Percentiles rank a stretch among this genome's conserved stretches.
Conservation (phyloP, 768 basidiomycete genomes). For the Mycena venus region DNA sequence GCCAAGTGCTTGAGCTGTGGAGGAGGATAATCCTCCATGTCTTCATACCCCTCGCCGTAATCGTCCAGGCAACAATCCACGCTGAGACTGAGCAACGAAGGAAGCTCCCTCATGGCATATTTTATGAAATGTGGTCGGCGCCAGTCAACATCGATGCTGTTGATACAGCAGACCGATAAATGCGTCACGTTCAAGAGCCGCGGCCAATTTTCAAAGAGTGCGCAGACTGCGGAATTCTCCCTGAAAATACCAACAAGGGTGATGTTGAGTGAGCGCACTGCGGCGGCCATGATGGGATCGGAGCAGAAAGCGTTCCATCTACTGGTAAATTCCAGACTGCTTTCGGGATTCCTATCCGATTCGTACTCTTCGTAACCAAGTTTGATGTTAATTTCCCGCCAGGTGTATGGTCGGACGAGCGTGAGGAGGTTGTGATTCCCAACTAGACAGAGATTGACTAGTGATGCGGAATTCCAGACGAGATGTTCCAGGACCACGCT, state of each 20-base stretch:
- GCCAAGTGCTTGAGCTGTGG: not conserved
- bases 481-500: not conserved
- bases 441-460: not conserved
- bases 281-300: not conserved
- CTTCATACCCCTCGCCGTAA: too few relatives aligned
- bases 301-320: not conserved
- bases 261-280: conserved; percentile 4
- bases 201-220: not conserved
- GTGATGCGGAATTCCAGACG: not conserved
- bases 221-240: not conserved
- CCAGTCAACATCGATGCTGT: not conserved
- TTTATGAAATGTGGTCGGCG: not conserved
- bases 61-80: not conserved
- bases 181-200: conserved; percentile 2
- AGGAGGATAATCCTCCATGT: not conserved
- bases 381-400: not conserved
- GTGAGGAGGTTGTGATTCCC: conserved; percentile 1
- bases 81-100: not conserved
- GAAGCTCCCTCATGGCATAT: not conserved
- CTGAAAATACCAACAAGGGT: not conserved
- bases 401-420: conserved; percentile 6
- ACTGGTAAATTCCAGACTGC: not conserved
- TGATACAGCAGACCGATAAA: not conserved
- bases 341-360: not conserved
- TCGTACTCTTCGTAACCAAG: not conserved